Percentiles rank a stretch among this genome's conserved stretches.
Evolutionary conservation across 78 protist genomes (phyloP).

Genomic region (Dictyostelium firmibasis): DNA sequence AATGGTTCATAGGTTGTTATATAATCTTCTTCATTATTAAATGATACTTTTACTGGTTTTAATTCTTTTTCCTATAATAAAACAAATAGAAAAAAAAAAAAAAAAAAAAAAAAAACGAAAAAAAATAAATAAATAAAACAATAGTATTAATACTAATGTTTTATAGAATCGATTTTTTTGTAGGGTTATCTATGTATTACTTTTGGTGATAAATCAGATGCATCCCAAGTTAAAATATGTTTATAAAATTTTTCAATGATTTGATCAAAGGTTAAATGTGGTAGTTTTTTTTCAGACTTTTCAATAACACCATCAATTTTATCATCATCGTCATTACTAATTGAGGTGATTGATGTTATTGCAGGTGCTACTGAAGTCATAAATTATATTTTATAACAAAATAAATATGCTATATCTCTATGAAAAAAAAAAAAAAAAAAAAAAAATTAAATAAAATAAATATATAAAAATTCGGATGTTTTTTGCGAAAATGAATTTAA

Average conservation of each 20-base stretch:
- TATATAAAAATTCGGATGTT: not conserved
- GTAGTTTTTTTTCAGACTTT: not conserved
- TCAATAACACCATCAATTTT: not conserved
- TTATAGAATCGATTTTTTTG: no score
- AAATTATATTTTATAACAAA: not conserved
- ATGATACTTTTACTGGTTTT: constrained; percentile 34
- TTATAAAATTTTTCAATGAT: constrained; percentile 38
- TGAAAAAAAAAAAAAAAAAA: not conserved
- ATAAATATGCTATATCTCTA: not conserved
- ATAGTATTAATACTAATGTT: not conserved
- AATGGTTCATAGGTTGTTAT: constrained; percentile 67
- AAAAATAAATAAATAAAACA: not conserved
- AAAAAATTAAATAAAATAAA: not conserved
- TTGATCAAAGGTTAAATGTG: constrained; percentile 21
- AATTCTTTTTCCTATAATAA: not conserved
- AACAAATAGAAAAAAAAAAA: not conserved
- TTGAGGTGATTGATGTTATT: not conserved
- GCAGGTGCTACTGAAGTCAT: not conserved
- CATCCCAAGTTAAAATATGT: constrained; percentile 74
- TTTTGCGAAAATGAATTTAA: not conserved
- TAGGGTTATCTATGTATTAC: not conserved
- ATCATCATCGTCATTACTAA: not conserved
- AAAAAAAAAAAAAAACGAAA: not conserved
- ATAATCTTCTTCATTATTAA: constrained; percentile 51
- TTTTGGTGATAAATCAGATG: constrained; percentile 21